These are phyloP conservation scores for Neurospora sp. DNA, from an alignment of 495 filamentous ascomycete genomes.

Conservation along the genomic window DNA sequence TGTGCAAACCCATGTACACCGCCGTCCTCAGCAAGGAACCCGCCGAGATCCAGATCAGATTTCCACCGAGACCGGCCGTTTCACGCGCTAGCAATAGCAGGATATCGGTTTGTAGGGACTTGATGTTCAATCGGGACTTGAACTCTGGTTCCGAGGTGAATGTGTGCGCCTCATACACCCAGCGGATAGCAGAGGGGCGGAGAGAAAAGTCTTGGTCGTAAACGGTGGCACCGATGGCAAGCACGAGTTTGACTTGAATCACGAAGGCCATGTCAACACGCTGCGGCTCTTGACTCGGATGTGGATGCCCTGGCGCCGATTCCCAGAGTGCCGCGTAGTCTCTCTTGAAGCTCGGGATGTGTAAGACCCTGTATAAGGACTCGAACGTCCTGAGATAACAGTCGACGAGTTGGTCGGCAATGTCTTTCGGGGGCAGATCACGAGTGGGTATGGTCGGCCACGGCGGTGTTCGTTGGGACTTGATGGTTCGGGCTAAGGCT, in stretches of 20 bases:
- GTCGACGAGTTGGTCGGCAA: slow-evolving; percentile 37
- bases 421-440: slow-evolving; percentile 34
- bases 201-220: slow-evolving; percentile 17
- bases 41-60: slow-evolving; percentile 9
- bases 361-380: slow-evolving; percentile 42
- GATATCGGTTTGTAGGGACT: slow-evolving; percentile 9
- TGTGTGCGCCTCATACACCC: slow-evolving; percentile 19
- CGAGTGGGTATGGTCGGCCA: slow-evolving; percentile 5
- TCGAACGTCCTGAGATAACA: slow-evolving; percentile 40
- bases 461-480: slow-evolving; percentile 5
- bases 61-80: slow-evolving; percentile 10
- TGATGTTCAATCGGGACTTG: slow-evolving; percentile 11
- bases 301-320: neutral
- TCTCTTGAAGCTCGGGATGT: slow-evolving; percentile 42
- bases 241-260: slow-evolving; percentile 17
- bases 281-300: neutral
- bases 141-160: slow-evolving; percentile 14
- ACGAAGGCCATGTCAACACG: slow-evolving; percentile 1
- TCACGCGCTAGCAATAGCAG: slow-evolving; percentile 14
- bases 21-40: slow-evolving; percentile 14
- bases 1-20: slow-evolving; percentile 20
- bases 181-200: slow-evolving; percentile 8
- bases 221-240: slow-evolving; percentile 14
- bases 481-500: slow-evolving; percentile 15
- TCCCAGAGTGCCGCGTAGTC: slow-evolving; percentile 33